Percentiles rank a stretch among this genome's conserved stretches.
These are phyloP conservation scores for Syncephalastrum monosporum DNA, from an alignment of 371 early-diverging fungal genomes.

Conservation along the genomic window DNA sequence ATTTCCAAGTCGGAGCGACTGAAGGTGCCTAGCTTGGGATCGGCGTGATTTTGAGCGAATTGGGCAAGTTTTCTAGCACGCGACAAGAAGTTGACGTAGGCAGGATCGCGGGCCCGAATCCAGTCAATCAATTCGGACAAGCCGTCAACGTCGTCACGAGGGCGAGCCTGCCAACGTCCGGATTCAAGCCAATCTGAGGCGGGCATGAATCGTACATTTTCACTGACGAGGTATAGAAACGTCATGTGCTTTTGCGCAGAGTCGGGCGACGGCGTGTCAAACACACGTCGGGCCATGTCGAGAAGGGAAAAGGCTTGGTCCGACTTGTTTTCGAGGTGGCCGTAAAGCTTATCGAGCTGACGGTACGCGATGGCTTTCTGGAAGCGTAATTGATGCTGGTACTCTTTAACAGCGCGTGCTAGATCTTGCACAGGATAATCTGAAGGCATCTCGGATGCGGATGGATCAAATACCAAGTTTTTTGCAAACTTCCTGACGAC, in stretches of 20 bases:
- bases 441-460: conserved; percentile 1
- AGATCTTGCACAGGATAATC: conserved; percentile 19
- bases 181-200: conserved; percentile 39
- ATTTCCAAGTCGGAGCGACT: conserved; percentile 15
- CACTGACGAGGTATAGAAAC: conserved; percentile 54
- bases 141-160: conserved; percentile 37
- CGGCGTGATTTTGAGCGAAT: conserved; percentile 36
- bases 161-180: conserved; percentile 53
- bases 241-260: conserved; percentile 54
- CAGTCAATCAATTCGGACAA: conserved; percentile 49
- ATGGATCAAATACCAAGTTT: conserved; percentile 7
- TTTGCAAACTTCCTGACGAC: conserved; percentile 1
- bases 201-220: conserved; percentile 51
- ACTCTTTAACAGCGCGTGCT: conserved; percentile 24
- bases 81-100: conserved; percentile 44
- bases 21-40: conserved; percentile 26
- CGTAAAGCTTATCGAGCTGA: conserved; percentile 24
- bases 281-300: too few relatives aligned
- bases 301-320: too few relatives aligned
- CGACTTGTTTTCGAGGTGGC: conserved; percentile 13
- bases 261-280: conserved; percentile 1
- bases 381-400: conserved; percentile 21
- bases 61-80: conserved; percentile 44
- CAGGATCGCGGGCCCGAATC: conserved; percentile 45
- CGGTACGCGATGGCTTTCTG: conserved; percentile 8